phyloP scores from a whole-genome alignment of 2,329 filamentous ascomycete species.

The Aspergillus sp. region DNA sequence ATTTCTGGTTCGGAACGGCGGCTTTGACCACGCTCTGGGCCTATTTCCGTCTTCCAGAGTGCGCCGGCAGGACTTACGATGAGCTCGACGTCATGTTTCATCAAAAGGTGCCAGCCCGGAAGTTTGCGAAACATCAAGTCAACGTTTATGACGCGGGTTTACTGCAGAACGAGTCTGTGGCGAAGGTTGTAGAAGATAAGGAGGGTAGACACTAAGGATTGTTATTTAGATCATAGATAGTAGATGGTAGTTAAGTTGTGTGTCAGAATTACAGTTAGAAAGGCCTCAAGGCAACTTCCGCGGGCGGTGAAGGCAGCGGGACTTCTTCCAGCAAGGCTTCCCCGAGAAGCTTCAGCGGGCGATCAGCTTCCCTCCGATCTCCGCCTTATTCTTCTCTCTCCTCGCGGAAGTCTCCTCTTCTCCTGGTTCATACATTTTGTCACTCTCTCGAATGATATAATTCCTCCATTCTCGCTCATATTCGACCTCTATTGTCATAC shows the following conservation, averaged over 20 bases:
- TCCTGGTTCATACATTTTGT: background rate
- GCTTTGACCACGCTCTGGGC: conserved; percentile 32
- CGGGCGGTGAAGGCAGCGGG: background rate
- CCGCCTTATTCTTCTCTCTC: background rate
- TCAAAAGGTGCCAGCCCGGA: conserved; percentile 33
- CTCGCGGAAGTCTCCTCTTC: background rate
- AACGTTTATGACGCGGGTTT: conserved; percentile 5
- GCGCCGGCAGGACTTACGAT: conserved; percentile 38
- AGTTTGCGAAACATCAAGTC: conserved; percentile 24
- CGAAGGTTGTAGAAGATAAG: background rate
- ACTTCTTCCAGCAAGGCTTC: background rate
- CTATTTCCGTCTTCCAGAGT: conserved; percentile 41
- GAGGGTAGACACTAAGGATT: background rate
- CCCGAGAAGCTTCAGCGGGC: conserved; percentile 2
- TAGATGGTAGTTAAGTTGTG: background rate
- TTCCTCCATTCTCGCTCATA: background rate
- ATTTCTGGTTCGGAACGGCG: conserved; percentile 40
- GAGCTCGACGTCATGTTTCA: conserved; percentile 46
- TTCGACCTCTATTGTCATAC: background rate
- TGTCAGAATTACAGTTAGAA: background rate
- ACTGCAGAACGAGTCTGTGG: background rate
- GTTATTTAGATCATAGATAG: background rate
- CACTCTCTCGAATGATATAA: background rate
- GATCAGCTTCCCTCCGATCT: background rate
- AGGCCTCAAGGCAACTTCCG: background rate